Base-by-base conservation (phyloP, 495 filamentous ascomycete genomes). In the Daldinia vernicosa region DNA sequence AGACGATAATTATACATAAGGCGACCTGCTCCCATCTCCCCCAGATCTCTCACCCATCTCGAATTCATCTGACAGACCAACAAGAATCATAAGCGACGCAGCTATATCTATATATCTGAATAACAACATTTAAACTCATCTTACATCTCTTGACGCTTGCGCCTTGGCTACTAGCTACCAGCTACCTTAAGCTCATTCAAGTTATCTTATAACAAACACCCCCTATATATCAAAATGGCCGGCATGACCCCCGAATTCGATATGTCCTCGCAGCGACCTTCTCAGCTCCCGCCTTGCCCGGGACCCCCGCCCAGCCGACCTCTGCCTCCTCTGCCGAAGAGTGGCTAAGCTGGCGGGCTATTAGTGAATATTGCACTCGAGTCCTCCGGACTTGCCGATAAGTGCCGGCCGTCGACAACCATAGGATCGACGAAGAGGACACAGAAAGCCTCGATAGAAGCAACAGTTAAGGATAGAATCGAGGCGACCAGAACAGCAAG, bases 291-390 rank as follows among this genome's bases (percentile, higher is more conserved):
- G 85, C 92, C 92, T 72, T 93, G 91, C 87, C 92, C 92, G 4
- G 92, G 92, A 75, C 92, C 92, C 69, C 92, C 92, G 76, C 92
- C 92, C 39, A 92, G 89, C 82, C 87, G 92, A 66, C 92, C 92
- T 82, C 89, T 95, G 19, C 92, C 92, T 77, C 91, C 91, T 77
- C 86, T 93, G 39, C 92, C 92, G 75, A 92, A 92, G 84, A 88
- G 90, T 79, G 84, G 77, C 71, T 82, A 82, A 65, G 67, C 69
- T 30, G 6, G 57, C 24, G n/a, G 40, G 32, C 55, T 14, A 4
- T 26, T 45, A 33, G 19, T 52, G 17, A 54, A 17, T 37, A 52
- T 27, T 60, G 66, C 56, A 56, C 39, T 61, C 37, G 65, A 67
- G 70, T 66, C 57, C 55, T 62, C 19, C 15, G 5, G 24, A 53